phyloP scores from a whole-genome alignment of 305 asterid species.

The Andrographis paniculata region DNA sequence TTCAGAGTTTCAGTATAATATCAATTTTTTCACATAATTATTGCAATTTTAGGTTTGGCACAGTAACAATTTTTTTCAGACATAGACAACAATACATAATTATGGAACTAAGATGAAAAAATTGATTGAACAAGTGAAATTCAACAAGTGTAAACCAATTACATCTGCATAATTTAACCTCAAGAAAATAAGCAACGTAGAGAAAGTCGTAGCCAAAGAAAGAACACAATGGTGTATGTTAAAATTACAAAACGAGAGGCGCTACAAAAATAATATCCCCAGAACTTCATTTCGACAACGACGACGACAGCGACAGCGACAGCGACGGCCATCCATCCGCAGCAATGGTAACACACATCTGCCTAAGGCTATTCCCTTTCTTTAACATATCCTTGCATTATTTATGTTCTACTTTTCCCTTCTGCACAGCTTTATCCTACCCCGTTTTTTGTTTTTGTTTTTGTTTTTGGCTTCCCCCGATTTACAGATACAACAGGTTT shows the following conservation, averaged over 20 bases:
- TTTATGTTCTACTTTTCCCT: slow-evolving; percentile 17
- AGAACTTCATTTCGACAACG: slow-evolving; percentile 38
- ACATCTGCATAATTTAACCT: slow-evolving; percentile 25
- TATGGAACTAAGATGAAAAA: too few relatives aligned
- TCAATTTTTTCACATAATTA: too few relatives aligned
- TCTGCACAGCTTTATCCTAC: slow-evolving; percentile 29
- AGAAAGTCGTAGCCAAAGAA: too few relatives aligned
- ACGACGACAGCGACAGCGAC: too few relatives aligned
- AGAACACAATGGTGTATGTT: slow-evolving; percentile 10
- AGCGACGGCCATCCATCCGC: slow-evolving; percentile 37
- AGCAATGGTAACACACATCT: slow-evolving; percentile 35
- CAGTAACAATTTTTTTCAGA: too few relatives aligned
- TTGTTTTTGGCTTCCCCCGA: slow-evolving; percentile 26
- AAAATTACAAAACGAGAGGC: slow-evolving; percentile 42
- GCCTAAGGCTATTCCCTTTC: slow-evolving; percentile 15
- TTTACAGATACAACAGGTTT: slow-evolving; percentile 44
- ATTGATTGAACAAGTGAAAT: too few relatives aligned
- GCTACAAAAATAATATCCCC: slow-evolving; percentile 29
- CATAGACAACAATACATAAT: too few relatives aligned
- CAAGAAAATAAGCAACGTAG: slow-evolving; percentile 5
- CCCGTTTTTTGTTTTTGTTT: too few relatives aligned
- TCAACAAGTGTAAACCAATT: too few relatives aligned
- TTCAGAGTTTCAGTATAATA: too few relatives aligned
- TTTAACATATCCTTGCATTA: slow-evolving; percentile 4
- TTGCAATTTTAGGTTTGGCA: too few relatives aligned